Conservation (phyloP, 2,329 filamentous ascomycete species). For the Claviceps sp. region DNA sequence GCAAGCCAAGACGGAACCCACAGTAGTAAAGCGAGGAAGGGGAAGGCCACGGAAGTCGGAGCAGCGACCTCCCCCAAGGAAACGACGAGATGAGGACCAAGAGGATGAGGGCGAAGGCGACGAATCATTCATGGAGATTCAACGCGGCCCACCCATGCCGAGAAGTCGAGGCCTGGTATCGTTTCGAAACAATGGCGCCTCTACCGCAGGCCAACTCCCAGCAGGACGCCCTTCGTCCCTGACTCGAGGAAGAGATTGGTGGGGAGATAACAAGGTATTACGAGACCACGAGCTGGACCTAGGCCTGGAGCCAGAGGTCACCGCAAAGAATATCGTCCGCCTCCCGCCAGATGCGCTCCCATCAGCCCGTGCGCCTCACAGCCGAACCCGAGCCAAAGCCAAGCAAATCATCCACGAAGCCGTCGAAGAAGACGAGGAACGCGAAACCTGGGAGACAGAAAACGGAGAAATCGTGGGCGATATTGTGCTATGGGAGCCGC, state of each 20-base stretch:
- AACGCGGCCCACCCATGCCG: slow-evolving; percentile 42
- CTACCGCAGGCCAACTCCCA: slow-evolving; percentile 47
- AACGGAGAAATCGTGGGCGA: slow-evolving; percentile 50
- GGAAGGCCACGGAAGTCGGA: slow-evolving; percentile 6
- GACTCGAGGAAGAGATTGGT: slow-evolving; percentile 67
- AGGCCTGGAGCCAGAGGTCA: slow-evolving; percentile 24
- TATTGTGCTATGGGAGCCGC: slow-evolving; percentile 49
- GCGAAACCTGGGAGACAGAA: slow-evolving; percentile 60
- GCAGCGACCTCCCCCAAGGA: slow-evolving; percentile 10
- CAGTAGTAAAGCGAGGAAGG: slow-evolving; percentile 4
- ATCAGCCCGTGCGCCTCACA: slow-evolving; percentile 12
- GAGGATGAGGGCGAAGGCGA: slow-evolving; percentile 27
- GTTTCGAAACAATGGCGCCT: slow-evolving; percentile 29
- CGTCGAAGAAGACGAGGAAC: slow-evolving; percentile 35
- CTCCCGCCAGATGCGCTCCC: slow-evolving; percentile 43
- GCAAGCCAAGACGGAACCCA: neutral
- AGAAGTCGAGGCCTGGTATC: slow-evolving; percentile 42
- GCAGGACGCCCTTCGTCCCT: slow-evolving; percentile 68
- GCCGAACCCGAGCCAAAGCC: slow-evolving; percentile 16
- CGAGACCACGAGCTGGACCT: slow-evolving; percentile 29
- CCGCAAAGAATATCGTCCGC: slow-evolving; percentile 65
- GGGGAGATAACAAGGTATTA: slow-evolving; percentile 58
- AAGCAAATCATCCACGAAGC: slow-evolving; percentile 21
- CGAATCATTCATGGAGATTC: slow-evolving; percentile 32
- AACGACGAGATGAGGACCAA: slow-evolving; percentile 17